A percentile compares a stretch with the other conserved stretches of the same genome.
Evolutionary conservation across 1,139 yeast species (phyloP).

Genomic region (Pneumocystis canis): DNA sequence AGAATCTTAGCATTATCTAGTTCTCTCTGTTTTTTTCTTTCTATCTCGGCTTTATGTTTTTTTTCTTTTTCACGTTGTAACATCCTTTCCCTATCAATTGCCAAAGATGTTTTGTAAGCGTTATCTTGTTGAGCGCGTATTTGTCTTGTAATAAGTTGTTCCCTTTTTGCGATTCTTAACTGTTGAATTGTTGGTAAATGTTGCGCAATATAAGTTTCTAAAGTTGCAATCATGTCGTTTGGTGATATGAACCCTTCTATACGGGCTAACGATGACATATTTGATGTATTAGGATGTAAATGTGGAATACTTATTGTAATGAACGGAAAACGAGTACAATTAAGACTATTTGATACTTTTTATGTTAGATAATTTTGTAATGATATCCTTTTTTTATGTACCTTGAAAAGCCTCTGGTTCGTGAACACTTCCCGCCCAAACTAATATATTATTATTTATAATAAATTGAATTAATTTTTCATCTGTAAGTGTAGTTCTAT

Average conservation of each 20-base stretch:
- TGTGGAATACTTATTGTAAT: slow-evolving; percentile 47
- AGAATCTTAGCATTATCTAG: slow-evolving; percentile 12
- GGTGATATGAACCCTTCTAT: slow-evolving; percentile 41
- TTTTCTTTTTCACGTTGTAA: slow-evolving; percentile 26
- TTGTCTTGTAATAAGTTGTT: slow-evolving; percentile 43
- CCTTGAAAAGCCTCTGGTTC: slow-evolving; percentile 67
- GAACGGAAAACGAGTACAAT: slow-evolving; percentile 66
- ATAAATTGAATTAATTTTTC: slow-evolving; percentile 40
- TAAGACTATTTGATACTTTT: slow-evolving; percentile 52
- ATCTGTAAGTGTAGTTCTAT: slow-evolving; percentile 37
- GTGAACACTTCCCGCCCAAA: slow-evolving; percentile 83
- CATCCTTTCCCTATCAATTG: slow-evolving; percentile 36
- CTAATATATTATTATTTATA: slow-evolving; percentile 36
- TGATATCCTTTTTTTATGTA: neutral
- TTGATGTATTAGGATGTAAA: slow-evolving; percentile 26
- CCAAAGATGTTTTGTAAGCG: slow-evolving; percentile 58
- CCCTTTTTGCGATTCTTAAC: slow-evolving; percentile 45
- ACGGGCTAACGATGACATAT: slow-evolving; percentile 46
- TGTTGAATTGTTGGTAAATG: slow-evolving; percentile 22
- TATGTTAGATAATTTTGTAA: neutral
- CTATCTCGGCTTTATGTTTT: slow-evolving; percentile 19
- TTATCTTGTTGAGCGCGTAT: slow-evolving; percentile 62
- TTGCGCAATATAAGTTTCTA: slow-evolving; percentile 19
- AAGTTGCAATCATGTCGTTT: slow-evolving; percentile 22
- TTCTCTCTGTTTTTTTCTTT: slow-evolving; percentile 20